Percentiles rank a stretch among this genome's conserved stretches.
phyloP scores from a whole-genome alignment of 768 basidiomycete species.

The Floccularia luteovirens region DNA sequence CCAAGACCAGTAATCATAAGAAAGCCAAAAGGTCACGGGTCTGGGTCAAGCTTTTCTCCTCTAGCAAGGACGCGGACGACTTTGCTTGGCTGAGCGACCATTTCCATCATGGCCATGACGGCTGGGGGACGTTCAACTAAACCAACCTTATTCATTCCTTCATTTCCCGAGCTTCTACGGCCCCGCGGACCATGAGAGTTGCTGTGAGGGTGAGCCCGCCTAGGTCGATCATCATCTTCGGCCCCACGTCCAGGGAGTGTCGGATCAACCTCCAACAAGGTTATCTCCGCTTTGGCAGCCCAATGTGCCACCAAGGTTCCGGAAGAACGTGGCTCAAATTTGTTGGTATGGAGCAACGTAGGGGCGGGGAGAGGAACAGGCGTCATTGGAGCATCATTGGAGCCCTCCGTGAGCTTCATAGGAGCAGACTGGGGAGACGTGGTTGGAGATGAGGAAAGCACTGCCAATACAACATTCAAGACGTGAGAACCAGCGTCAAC shows the following conservation, averaged over 20 bases:
- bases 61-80: constrained; percentile 76
- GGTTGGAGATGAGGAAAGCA: constrained; percentile 27
- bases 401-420: constrained; percentile 21
- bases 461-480: constrained; percentile 57
- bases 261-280: constrained; percentile 47
- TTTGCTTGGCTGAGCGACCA: constrained; percentile 63
- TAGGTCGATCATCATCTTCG: constrained; percentile 20
- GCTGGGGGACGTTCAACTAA: constrained; percentile 75
- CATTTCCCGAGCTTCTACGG: constrained; percentile 16
- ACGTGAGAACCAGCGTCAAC: constrained; percentile 8
- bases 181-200: constrained; percentile 12
- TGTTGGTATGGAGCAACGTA: constrained; percentile 37
- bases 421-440: constrained; percentile 24
- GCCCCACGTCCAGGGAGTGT: constrained; percentile 24
- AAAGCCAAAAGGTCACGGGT: too few species aligned
- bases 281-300: constrained; percentile 58
- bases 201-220: constrained; percentile 14
- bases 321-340: constrained; percentile 56
- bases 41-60: constrained; percentile 76
- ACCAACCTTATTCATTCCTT: constrained; percentile 17
- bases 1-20: too few species aligned
- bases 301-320: constrained; percentile 60
- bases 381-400: constrained; percentile 22
- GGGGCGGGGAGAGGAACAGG: constrained; percentile 67
- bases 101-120: constrained; percentile 78